Evolutionary conservation across 2,329 filamentous ascomycete species (phyloP).

Genomic region (Colletotrichum limetticola): DNA sequence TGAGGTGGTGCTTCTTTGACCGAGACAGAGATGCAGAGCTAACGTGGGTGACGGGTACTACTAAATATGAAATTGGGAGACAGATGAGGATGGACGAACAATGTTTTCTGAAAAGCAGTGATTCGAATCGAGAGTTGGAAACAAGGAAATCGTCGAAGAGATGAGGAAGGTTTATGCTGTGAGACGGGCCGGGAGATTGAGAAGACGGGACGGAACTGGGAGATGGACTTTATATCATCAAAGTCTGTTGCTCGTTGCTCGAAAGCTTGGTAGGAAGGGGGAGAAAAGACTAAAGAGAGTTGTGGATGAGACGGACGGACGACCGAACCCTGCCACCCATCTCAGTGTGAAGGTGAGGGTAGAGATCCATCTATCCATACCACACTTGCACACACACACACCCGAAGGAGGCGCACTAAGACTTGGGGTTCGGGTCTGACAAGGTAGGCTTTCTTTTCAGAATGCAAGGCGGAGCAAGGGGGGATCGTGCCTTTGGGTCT

Average conservation of each 20-base stretch:
- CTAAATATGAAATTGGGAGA: slow-evolving; percentile 11
- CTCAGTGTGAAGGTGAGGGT: background rate
- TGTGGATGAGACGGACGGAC: background rate
- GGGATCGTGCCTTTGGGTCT: background rate
- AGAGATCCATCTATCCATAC: slow-evolving; percentile 6
- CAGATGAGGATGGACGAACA: background rate
- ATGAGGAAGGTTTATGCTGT: slow-evolving; percentile 4
- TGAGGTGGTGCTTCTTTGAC: slow-evolving; percentile 3
- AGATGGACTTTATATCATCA: slow-evolving; percentile 28
- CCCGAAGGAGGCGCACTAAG: slow-evolving; percentile 27
- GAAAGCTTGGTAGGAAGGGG: background rate
- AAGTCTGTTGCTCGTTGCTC: background rate
- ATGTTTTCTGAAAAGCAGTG: background rate
- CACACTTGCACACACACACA: background rate
- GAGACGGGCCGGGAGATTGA: slow-evolving; percentile 2
- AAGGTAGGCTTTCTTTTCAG: slow-evolving; percentile 32
- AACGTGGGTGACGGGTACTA: slow-evolving; percentile 24
- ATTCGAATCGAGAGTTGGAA: background rate
- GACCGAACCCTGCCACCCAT: background rate
- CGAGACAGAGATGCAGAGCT: slow-evolving; percentile 20
- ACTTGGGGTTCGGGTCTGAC: slow-evolving; percentile 26
- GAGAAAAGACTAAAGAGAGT: background rate
- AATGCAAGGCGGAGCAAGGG: slow-evolving; percentile 30
- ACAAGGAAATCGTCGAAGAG: background rate
- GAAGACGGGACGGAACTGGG: slow-evolving; percentile 11